Evolutionary conservation across 2,329 filamentous ascomycete genomes (phyloP).

Genomic region (Pseudofabraea citricarpa): DNA sequence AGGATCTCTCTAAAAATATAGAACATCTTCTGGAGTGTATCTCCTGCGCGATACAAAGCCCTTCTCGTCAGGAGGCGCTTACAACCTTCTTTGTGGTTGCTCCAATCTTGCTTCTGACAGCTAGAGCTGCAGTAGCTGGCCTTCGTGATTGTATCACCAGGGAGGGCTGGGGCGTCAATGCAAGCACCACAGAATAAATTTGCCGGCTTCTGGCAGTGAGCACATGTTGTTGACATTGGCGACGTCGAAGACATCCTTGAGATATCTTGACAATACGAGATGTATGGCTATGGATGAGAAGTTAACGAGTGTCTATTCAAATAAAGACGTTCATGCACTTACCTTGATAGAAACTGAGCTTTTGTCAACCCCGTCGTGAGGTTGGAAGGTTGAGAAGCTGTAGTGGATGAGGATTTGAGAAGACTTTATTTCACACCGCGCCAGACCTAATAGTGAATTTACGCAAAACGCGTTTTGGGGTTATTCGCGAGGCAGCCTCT

Average conservation of each 20-base stretch:
- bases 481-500: too few relatives aligned
- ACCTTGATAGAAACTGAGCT: too few relatives aligned
- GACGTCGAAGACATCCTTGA: neutral
- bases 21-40: conserved; percentile 4
- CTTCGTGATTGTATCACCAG: neutral
- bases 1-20: conserved; percentile 6
- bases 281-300: too few relatives aligned
- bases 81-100: conserved; percentile 1
- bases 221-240: neutral
- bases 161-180: conserved; percentile 1
- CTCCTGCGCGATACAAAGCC: conserved; percentile 4
- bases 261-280: too few relatives aligned
- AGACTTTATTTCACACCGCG: too few relatives aligned
- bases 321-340: too few relatives aligned
- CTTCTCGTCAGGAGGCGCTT: neutral
- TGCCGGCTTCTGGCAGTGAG: neutral
- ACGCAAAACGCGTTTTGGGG: too few relatives aligned
- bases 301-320: too few relatives aligned
- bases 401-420: too few relatives aligned
- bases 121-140: conserved; percentile 2
- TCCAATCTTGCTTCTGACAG: conserved; percentile 6
- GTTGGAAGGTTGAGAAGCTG: too few relatives aligned
- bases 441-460: too few relatives aligned
- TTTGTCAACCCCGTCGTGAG: too few relatives aligned
- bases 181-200: neutral